Conservation (phyloP, 257 asterid species). For the Solanum clarkiae region DNA sequence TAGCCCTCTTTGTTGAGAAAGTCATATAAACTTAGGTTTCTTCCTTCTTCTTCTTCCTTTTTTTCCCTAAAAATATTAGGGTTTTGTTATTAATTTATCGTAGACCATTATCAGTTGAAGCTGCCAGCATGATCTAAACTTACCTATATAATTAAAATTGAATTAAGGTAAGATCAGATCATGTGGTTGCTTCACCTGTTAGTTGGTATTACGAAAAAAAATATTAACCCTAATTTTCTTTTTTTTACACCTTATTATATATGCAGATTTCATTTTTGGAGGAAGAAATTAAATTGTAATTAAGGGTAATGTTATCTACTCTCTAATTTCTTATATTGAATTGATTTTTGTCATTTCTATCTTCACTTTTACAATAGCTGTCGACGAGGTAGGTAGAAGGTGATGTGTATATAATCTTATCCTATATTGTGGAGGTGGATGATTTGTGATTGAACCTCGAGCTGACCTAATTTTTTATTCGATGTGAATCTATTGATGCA, state of each 20-base stretch:
- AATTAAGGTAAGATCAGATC: slow-evolving; percentile 32
- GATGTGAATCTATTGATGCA: neutral
- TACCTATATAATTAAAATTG: slow-evolving; percentile 4
- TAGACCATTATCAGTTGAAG: slow-evolving; percentile 48
- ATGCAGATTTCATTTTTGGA: neutral
- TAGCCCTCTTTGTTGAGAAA: neutral
- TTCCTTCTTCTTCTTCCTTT: neutral
- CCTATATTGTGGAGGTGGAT: too few species aligned
- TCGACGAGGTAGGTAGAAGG: too few species aligned
- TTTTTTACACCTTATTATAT: too few species aligned
- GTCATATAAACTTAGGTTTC: neutral
- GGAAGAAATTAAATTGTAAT: neutral
- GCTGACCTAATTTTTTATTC: too few species aligned
- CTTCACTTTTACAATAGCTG: neutral
- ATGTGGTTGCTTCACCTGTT: slow-evolving; percentile 65
- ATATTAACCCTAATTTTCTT: neutral
- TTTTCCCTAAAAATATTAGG: neutral
- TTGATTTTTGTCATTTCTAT: neutral
- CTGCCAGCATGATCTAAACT: slow-evolving; percentile 85
- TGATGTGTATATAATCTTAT: too few species aligned
- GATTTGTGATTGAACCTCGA: too few species aligned
- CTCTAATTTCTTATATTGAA: neutral
- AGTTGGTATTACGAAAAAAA: slow-evolving; percentile 16
- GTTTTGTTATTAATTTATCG: neutral
- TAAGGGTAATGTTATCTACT: neutral